A percentile compares a stretch with the other conserved stretches of the same genome.
These are phyloP conservation scores for Paramyrothecium sp. DNA, from an alignment of 2,329 filamentous ascomycete species.

Conservation along the genomic window DNA sequence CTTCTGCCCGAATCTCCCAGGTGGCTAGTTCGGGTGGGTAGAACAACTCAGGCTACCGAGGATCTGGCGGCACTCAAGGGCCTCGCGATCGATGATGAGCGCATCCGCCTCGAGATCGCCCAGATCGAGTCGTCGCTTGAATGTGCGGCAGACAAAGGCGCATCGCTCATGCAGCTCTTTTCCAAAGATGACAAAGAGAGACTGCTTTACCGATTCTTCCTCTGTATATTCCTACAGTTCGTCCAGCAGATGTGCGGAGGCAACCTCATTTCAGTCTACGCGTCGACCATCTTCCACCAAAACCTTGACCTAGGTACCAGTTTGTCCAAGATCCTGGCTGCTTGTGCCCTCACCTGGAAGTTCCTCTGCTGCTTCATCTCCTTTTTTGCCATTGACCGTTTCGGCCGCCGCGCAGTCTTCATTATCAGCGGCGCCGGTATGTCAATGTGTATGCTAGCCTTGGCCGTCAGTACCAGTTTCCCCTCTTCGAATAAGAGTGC, in stretches of 20 bases:
- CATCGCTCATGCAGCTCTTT: constrained; percentile 40
- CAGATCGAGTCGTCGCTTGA: constrained; percentile 49
- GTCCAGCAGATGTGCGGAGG: constrained; percentile 16
- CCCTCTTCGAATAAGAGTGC: constrained; percentile 15
- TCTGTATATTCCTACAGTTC: constrained; percentile 17
- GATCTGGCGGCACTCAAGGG: constrained; percentile 37
- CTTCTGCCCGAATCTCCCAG: constrained; percentile 33
- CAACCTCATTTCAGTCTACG: constrained; percentile 25
- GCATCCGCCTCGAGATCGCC: constrained; percentile 39
- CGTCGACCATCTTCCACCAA: constrained; percentile 24
- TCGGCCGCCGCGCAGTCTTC: constrained; percentile 22
- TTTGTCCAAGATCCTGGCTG: constrained; percentile 20
- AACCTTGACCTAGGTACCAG: constrained; percentile 17
- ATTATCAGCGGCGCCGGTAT: constrained; percentile 22
- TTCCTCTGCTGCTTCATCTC: constrained; percentile 24
- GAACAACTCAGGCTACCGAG: constrained; percentile 24
- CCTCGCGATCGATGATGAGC: constrained; percentile 30
- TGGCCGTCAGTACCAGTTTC: constrained; percentile 20
- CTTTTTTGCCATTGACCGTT: constrained; percentile 26
- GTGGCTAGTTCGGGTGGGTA: constrained; percentile 33
- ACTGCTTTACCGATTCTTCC: constrained; percentile 39
- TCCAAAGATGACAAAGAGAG: constrained; percentile 46
- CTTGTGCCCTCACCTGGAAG: constrained; percentile 28
- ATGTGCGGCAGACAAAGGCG: constrained; percentile 31
- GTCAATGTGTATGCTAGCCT: constrained; percentile 21